phyloP scores from a whole-genome alignment of 1,139 yeast genomes.

The Meyerozyma smithsonii region DNA sequence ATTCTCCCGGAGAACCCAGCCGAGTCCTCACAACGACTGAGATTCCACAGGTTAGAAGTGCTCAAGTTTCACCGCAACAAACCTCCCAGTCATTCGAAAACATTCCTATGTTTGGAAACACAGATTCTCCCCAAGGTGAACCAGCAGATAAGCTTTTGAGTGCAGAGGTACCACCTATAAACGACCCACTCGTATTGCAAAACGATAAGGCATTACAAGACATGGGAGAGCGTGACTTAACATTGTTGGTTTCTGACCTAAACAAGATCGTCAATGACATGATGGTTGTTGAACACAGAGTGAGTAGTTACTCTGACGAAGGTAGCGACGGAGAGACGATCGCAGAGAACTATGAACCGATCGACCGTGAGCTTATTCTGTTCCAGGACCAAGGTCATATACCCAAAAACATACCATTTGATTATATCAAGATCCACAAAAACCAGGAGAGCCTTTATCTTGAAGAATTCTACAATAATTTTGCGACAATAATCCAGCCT shows the following conservation, averaged over 20 bases:
- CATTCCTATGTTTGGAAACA: too few species aligned
- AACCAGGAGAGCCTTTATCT: constrained; percentile 46
- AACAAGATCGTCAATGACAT: constrained; percentile 40
- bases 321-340: neutral
- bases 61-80: too few species aligned
- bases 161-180: neutral
- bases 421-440: constrained; percentile 31
- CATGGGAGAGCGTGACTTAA: constrained; percentile 6
- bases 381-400: constrained; percentile 1
- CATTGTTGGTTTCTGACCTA: constrained; percentile 22
- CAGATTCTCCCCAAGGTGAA: too few species aligned
- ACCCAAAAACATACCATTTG: constrained; percentile 24
- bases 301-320: constrained; percentile 3
- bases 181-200: neutral
- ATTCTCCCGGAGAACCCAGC: too few species aligned
- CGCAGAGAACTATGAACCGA: neutral
- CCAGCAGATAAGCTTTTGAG: too few species aligned
- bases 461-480: constrained; percentile 54
- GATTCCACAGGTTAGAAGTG: too few species aligned
- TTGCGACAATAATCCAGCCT: constrained; percentile 57
- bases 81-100: too few species aligned
- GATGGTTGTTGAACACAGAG: constrained; percentile 24
- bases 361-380: too few species aligned
- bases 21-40: too few species aligned
- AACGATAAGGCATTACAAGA: neutral